Base-by-base conservation (phyloP, 768 basidiomycete species). In the Rickenella mellea region DNA sequence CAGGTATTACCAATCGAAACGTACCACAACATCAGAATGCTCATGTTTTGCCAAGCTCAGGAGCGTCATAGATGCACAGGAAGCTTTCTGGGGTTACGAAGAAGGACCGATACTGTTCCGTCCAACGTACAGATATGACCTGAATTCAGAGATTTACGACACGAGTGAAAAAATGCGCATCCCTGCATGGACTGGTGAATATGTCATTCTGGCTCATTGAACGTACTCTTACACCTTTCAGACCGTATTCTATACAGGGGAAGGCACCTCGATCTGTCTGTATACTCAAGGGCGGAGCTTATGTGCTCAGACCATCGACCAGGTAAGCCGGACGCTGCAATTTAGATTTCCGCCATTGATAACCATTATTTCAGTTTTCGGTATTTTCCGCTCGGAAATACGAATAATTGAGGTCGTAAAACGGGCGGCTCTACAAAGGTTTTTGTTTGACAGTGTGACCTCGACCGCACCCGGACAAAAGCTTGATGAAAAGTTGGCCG, bases 261-360 rank as follows among this genome's bases (percentile, higher is more conserved):
- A 8, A 55, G 55, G 26, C 65, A 68, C 26, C 68, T 97, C 20
- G 81, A 90, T 47, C 68, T 92, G 35, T 67, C 74, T 0, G 72
- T 78, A 7, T 99, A 99, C 59, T 79, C 81, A 15, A 71, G 91
- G 45, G 83, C 88, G 6, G 89, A 94, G 51, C 63, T 99, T 43
- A 71, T 69, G 54, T 78, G 85, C n/a, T 99, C 96, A 5, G 96
- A 99, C 64, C 96, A 99, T 57, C 81, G 84, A 55, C 96, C 96
- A 58, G 88, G 90, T 82, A 47, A 40, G 65, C 48, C 39, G 9
- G 8, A 12, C n/a, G 21, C 22, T 22, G 27, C 7, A 7, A n/a
- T 24, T 36, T 15, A 20, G 14, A 19, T 2, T 19, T 20, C 26
- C 25, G 11, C 30, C 11, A 12, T 22, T 22, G 20, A 19, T 40